Conservation (phyloP, 2,329 filamentous ascomycete species). For the Lasiodiplodia citricola region DNA sequence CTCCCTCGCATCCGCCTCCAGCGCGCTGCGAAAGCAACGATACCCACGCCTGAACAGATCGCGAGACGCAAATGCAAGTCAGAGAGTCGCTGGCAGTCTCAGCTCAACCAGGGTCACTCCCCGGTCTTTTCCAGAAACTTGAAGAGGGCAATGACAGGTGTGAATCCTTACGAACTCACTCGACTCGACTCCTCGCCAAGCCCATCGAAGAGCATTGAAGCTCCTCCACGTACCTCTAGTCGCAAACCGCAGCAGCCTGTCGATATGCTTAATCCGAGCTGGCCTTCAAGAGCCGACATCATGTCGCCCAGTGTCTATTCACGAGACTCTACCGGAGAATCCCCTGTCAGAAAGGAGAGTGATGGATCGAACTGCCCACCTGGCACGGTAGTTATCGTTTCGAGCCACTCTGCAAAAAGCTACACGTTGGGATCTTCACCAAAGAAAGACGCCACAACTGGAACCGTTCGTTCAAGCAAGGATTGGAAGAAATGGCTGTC, state of each 20-base stretch:
- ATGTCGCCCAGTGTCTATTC: conserved; percentile 57
- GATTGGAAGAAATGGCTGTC: conserved; percentile 56
- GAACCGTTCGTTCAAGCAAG: conserved; percentile 41
- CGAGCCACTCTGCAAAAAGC: conserved; percentile 50
- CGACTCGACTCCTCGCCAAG: conserved; percentile 30
- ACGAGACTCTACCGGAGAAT: conserved; percentile 45
- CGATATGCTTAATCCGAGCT: conserved; percentile 14
- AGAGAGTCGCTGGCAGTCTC: conserved; percentile 49
- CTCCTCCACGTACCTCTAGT: conserved; percentile 18
- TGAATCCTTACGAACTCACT: conserved; percentile 40
- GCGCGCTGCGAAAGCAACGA: conserved; percentile 28
- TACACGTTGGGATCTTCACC: conserved; percentile 44
- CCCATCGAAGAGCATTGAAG: conserved; percentile 19
- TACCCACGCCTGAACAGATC: conserved; percentile 47
- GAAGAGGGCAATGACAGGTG: conserved; percentile 27
- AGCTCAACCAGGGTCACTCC: conserved; percentile 43
- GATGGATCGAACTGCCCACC: conserved; percentile 31
- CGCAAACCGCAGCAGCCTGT: neutral
- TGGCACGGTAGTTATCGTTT: conserved; percentile 50
- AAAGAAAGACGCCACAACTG: conserved; percentile 25
- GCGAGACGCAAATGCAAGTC: conserved; percentile 45
- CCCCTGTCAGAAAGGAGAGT: conserved; percentile 43
- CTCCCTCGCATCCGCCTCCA: conserved; percentile 24
- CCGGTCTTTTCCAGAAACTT: conserved; percentile 33
- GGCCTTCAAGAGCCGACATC: conserved; percentile 16